A percentile compares a stretch with the other conserved stretches of the same genome.
These are phyloP conservation scores for Panaeolus papilionaceus DNA, from an alignment of 768 basidiomycete species.

Conservation along the genomic window DNA sequence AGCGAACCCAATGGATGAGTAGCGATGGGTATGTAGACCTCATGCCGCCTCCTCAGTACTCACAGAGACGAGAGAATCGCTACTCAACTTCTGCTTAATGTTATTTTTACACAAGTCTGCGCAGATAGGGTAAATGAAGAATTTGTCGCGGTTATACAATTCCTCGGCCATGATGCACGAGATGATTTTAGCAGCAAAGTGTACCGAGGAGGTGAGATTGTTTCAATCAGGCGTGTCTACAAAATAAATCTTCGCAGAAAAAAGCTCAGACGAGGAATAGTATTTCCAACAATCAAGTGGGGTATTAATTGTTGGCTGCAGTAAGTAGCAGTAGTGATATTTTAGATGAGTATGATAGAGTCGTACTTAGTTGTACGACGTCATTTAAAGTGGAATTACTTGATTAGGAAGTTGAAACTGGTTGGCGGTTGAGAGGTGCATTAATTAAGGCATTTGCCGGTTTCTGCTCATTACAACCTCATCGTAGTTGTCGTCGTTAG, in stretches of 20 bases:
- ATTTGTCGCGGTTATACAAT: background rate
- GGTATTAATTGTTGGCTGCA: too few relatives aligned
- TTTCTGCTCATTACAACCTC: background rate
- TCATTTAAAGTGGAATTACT: constrained; percentile 18
- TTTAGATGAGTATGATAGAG: too few relatives aligned
- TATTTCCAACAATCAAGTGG: too few relatives aligned
- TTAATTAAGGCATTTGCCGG: constrained; percentile 15
- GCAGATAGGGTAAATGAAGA: background rate
- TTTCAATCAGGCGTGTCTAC: background rate
- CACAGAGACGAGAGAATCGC: too few relatives aligned
- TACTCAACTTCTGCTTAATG: background rate
- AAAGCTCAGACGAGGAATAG: too few relatives aligned
- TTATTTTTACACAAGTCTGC: background rate
- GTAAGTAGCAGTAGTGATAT: background rate
- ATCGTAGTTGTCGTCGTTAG: constrained; percentile 11
- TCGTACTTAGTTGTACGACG: background rate
- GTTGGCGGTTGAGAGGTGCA: constrained; percentile 17
- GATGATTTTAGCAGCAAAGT: background rate
- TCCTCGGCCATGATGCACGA: background rate
- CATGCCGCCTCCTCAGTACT: too few relatives aligned
- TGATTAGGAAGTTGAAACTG: constrained; percentile 34
- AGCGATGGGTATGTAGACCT: background rate
- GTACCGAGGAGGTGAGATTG: background rate
- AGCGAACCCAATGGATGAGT: too few relatives aligned
- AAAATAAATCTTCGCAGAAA: too few relatives aligned